Conservation (phyloP, 352 stramenopile genomes). For the Phytophthora lateralis region DNA sequence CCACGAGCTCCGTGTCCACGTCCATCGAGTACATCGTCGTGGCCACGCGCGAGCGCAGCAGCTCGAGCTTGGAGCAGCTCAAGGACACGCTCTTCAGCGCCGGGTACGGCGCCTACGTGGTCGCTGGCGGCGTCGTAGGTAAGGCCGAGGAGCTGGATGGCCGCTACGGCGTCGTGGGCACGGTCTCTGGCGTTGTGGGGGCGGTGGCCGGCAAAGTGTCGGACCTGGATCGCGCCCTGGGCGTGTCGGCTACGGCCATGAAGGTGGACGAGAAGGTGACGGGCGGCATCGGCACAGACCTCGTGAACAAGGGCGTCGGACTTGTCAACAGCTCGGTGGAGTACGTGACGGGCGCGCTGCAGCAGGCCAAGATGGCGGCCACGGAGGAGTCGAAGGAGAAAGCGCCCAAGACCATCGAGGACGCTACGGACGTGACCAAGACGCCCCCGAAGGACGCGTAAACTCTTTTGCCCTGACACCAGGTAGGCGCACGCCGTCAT, state of each 20-base stretch:
- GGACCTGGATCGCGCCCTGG: slow-evolving; percentile 59
- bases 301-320: slow-evolving; percentile 50
- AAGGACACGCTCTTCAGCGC: slow-evolving; percentile 59
- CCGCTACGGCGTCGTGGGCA: slow-evolving; percentile 56
- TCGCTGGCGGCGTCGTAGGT: slow-evolving; percentile 53
- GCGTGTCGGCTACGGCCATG: slow-evolving; percentile 66
- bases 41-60: slow-evolving; percentile 55
- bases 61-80: slow-evolving; percentile 67
- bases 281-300: slow-evolving; percentile 64
- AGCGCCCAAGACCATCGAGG: slow-evolving; percentile 35
- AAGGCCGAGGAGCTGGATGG: slow-evolving; percentile 70
- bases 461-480: neutral
- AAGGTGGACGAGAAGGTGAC: slow-evolving; percentile 79
- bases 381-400: slow-evolving; percentile 43
- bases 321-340: slow-evolving; percentile 75
- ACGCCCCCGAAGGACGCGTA: slow-evolving; percentile 29
- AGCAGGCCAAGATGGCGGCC: slow-evolving; percentile 68
- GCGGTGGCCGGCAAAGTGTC: slow-evolving; percentile 60
- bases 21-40: slow-evolving; percentile 75
- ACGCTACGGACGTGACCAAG: slow-evolving; percentile 23
- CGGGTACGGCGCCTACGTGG: slow-evolving; percentile 57
- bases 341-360: slow-evolving; percentile 66
- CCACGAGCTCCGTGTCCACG: slow-evolving; percentile 52
- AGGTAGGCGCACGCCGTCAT: slow-evolving; percentile 5
- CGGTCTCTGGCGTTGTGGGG: slow-evolving; percentile 53